Conservation (phyloP, 2,329 filamentous ascomycete genomes). For the Salinomyces thailandicus region DNA sequence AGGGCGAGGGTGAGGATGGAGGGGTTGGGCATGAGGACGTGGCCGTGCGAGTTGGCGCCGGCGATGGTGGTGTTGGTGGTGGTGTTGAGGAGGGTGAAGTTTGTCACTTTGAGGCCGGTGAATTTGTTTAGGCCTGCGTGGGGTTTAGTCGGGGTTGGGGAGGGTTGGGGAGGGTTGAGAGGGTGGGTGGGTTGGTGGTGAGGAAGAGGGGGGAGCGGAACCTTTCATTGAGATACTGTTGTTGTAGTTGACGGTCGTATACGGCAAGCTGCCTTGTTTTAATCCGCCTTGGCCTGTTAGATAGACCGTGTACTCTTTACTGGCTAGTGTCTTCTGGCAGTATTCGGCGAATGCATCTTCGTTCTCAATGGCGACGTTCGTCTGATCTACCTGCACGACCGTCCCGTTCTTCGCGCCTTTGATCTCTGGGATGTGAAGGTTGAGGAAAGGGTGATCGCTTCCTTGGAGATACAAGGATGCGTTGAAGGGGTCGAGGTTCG, state of each 20-base stretch:
- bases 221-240: constrained; percentile 48
- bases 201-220: constrained; percentile 24
- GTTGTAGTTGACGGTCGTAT: constrained; percentile 44
- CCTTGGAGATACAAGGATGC: constrained; percentile 40
- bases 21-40: constrained; percentile 51
- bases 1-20: constrained; percentile 55
- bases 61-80: constrained; percentile 25
- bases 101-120: constrained; percentile 42
- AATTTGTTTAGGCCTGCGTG: constrained; percentile 47
- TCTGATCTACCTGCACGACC: constrained; percentile 34
- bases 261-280: constrained; percentile 41
- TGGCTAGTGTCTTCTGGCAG: constrained; percentile 37
- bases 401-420: constrained; percentile 33
- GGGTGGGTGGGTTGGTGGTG: too few species aligned
- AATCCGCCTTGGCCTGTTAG: constrained; percentile 44
- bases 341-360: constrained; percentile 40
- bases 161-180: too few species aligned
- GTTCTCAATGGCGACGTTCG: constrained; percentile 31
- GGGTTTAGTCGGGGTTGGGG: too few species aligned
- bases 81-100: constrained; percentile 32
- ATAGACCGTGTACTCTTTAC: constrained; percentile 40
- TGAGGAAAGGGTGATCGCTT: constrained; percentile 31
- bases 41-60: constrained; percentile 52
- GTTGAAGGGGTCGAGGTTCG: constrained; percentile 44
- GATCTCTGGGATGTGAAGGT: constrained; percentile 35